These are phyloP conservation scores for Plantago coronopus DNA, from an alignment of 305 asterid genomes.

Conservation along the genomic window DNA sequence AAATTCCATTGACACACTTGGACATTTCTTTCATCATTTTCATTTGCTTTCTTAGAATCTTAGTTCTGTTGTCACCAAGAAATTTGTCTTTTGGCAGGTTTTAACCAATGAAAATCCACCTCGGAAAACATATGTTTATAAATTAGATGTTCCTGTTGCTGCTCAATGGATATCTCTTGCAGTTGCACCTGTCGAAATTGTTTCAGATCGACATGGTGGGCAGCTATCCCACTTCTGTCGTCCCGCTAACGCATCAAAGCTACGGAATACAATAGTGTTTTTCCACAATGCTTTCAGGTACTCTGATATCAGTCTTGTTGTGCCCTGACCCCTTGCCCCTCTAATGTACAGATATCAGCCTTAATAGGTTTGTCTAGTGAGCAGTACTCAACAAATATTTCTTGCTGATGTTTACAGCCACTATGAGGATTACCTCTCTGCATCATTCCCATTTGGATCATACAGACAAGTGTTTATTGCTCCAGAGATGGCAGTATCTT, in stretches of 20 bases:
- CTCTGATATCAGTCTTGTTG: constrained; percentile 19
- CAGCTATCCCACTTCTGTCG: constrained; percentile 70
- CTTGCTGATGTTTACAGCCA: constrained; percentile 50
- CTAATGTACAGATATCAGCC: no score
- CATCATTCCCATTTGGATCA: constrained; percentile 92
- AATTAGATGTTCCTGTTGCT: constrained; percentile 85
- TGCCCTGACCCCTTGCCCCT: constrained; percentile 18
- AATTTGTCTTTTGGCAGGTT: constrained; percentile 41
- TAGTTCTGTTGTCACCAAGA: constrained; percentile 12
- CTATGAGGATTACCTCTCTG: constrained; percentile 88
- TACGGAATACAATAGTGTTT: constrained; percentile 74
- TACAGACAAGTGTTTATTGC: constrained; percentile 83
- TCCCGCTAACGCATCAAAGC: constrained; percentile 66
- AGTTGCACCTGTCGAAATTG: constrained; percentile 86
- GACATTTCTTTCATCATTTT: no score
- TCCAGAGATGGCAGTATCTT: constrained; percentile 90
- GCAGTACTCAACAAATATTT: no score
- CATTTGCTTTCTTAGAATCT: not conserved
- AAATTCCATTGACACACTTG: no score
- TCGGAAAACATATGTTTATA: constrained; percentile 81
- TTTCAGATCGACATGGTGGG: constrained; percentile 73
- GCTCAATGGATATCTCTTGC: constrained; percentile 89
- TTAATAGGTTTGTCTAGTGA: no score
- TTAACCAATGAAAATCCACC: constrained; percentile 89
- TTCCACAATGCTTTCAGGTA: constrained; percentile 91